Conservation (phyloP, 768 basidiomycete genomes). For the Clavulina sp. region DNA sequence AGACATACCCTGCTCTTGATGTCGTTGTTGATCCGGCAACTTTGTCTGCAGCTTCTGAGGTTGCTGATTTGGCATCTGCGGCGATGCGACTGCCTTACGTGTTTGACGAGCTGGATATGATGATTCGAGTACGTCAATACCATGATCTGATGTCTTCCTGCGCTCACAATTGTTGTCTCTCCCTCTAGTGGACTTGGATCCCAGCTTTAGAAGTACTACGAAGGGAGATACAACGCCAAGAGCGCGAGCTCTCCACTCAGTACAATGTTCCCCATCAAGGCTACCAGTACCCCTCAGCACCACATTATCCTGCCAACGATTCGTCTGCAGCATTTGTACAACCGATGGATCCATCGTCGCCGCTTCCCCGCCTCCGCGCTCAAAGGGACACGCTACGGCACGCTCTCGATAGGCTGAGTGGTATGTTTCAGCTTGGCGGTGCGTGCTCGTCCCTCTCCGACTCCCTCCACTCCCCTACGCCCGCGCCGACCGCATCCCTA, state of each 20-base stretch:
- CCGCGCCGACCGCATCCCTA: too few species aligned
- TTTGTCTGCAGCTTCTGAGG: neutral
- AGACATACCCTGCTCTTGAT: neutral
- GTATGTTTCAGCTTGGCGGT: neutral
- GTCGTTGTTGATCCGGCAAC: neutral
- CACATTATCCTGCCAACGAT: neutral
- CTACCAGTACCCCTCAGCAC: neutral
- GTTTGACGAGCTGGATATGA: slow-evolving; percentile 1
- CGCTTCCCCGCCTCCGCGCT: neutral
- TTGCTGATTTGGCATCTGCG: neutral
- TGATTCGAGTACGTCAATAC: neutral
- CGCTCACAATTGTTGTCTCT: neutral
- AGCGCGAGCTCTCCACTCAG: neutral
- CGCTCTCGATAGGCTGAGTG: neutral
- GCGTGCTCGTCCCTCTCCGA: neutral
- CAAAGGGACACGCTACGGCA: neutral
- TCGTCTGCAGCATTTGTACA: neutral
- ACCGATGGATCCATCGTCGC: neutral
- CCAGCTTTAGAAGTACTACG: neutral
- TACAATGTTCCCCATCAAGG: neutral
- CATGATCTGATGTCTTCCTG: neutral
- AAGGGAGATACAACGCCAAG: neutral
- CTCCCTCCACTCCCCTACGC: too few species aligned
- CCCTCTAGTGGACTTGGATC: neutral
- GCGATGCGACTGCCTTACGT: neutral